These are phyloP conservation scores for Durio zibethinus DNA, from an alignment of 345 rosid genomes.

Conservation along the genomic window DNA sequence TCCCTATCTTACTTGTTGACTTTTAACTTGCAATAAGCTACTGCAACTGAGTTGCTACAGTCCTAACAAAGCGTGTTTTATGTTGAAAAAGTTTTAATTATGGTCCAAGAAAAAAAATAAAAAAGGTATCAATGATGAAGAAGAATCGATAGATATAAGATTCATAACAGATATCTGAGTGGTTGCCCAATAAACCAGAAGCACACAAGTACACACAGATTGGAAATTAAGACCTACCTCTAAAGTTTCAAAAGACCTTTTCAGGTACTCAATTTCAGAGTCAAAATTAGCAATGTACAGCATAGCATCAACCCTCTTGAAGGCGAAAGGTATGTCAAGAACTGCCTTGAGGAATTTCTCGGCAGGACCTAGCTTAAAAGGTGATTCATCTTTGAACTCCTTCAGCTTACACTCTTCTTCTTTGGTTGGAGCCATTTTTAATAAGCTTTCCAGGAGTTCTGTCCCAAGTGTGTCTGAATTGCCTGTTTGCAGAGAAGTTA, in stretches of 20 bases:
- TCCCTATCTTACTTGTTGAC: not conserved
- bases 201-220: not conserved
- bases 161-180: not conserved
- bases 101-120: not conserved
- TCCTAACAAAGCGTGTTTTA: not conserved
- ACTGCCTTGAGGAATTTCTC: constrained; percentile 85
- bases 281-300: constrained; percentile 81
- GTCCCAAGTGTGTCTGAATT: constrained; percentile 81
- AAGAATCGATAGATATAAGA: not conserved
- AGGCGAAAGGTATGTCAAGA: constrained; percentile 78
- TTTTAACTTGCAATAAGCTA: not conserved
- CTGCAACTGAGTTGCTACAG: not conserved
- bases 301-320: constrained; percentile 89
- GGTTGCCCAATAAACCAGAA: not conserved
- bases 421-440: constrained; percentile 92
- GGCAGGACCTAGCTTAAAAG: constrained; percentile 74
- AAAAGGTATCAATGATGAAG: not conserved
- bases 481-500: constrained; percentile 39
- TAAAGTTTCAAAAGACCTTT: constrained; percentile 65
- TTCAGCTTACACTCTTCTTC: constrained; percentile 79
- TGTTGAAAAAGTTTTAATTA: not conserved
- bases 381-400: constrained; percentile 75
- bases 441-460: constrained; percentile 83
- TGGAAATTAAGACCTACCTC: constrained; percentile 44
- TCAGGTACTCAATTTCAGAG: constrained; percentile 77